Base-by-base conservation (phyloP, 2,329 filamentous ascomycete species). In the Botrytis squamosa region DNA sequence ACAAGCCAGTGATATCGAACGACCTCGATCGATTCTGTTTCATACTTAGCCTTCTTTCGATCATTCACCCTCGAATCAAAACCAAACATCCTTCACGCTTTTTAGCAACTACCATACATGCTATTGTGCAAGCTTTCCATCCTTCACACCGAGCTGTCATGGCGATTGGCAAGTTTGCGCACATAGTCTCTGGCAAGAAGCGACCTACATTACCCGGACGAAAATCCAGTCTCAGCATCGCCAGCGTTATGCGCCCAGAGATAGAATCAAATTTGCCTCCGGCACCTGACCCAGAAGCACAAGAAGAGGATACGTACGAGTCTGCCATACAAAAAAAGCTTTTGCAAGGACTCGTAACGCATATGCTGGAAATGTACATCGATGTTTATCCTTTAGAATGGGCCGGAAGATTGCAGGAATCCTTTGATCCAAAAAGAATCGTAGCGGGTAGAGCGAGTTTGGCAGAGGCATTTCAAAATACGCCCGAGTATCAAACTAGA, bases 1-100 rank as follows among this genome's bases (percentile, higher is more conserved):
- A 72, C 42, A 63, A 71, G 36, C 20, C 75, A 46, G 57, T 69
- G n/a, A 59, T 70, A n/a, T 76, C 65, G 72, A 78, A 77, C 3
- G 74, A 74, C 52, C 73, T 78, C 18, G 79, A 82, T 69, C 90
- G 90, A 76, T 94, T 94, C 80, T 88, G 92, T 77, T 87, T 88
- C 9, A 84, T 95, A 4, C 85, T 94, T 46, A 89, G 89, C 65
- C 90, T 95, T 85, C 86, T 96, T 20, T 87, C 89, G 46, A 91
- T 93, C 73, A 84, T 95, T 20, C 92, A 95, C 81, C 88, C 87
- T 72, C 87, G 93, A 74, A 90, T 96, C 80, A 90, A 91, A 83
- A 93, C 93, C 9, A 93, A 92, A 81, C 90, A 90, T 75, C 93
- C 93, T 2, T 94, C 92, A 66, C 88, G 92, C 49, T 96, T 95